These are phyloP conservation scores for Colletotrichum eleusines DNA, from an alignment of 2,329 filamentous ascomycete species.

Conservation along the genomic window DNA sequence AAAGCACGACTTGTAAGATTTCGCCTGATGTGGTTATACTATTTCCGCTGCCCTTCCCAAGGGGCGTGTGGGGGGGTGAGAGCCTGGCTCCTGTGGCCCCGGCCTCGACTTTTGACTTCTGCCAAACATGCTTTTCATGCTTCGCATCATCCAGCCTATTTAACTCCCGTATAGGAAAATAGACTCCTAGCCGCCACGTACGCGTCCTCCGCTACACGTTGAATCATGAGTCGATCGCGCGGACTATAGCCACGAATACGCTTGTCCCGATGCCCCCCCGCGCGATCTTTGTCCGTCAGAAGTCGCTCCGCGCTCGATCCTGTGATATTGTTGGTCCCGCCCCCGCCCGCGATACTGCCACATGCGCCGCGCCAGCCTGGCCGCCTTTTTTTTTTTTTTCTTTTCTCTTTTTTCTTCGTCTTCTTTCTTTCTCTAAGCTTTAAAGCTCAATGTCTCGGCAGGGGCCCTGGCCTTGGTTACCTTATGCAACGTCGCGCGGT, in stretches of 20 bases:
- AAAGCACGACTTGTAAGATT: background rate
- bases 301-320: background rate
- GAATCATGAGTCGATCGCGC: background rate
- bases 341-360: conserved; percentile 5
- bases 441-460: background rate
- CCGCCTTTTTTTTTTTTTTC: background rate
- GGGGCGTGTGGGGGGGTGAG: too few species aligned
- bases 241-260: conserved; percentile 4
- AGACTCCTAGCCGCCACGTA: conserved; percentile 20
- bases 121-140: conserved; percentile 20
- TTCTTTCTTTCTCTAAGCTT: too few species aligned
- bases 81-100: too few species aligned
- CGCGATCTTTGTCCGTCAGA: background rate
- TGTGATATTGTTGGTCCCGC: background rate
- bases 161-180: conserved; percentile 7
- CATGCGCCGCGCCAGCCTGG: background rate
- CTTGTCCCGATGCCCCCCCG: background rate
- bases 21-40: background rate
- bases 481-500: background rate
- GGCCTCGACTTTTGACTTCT: background rate
- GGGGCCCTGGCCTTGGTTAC: background rate
- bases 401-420: too few species aligned
- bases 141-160: background rate
- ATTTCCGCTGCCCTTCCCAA: too few species aligned
- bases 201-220: conserved; percentile 1